A percentile compares a stretch with the other conserved stretches of the same genome.
These are phyloP conservation scores for Pythium aphanidermatum DNA, from an alignment of 352 stramenopile species.

Conservation along the genomic window DNA sequence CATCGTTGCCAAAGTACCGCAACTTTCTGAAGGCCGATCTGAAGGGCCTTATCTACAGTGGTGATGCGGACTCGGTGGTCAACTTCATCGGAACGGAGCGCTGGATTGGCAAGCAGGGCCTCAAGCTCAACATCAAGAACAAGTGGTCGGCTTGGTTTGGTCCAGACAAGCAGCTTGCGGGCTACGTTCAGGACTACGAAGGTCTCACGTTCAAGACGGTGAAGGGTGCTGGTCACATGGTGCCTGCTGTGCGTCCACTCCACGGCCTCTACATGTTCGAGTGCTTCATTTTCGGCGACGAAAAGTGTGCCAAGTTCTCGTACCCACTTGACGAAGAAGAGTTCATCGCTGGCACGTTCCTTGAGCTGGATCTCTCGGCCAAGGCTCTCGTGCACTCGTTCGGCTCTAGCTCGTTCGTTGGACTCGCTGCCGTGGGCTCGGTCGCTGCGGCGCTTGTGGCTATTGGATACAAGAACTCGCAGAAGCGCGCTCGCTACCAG, in stretches of 20 bases:
- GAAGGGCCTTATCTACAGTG: constrained; percentile 66
- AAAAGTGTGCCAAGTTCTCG: constrained; percentile 39
- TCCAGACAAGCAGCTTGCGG: constrained; percentile 75
- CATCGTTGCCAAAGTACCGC: constrained; percentile 57
- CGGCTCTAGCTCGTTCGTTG: constrained; percentile 14
- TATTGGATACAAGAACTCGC: constrained; percentile 34
- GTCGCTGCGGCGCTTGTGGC: constrained; percentile 25
- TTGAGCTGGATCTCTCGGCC: constrained; percentile 3
- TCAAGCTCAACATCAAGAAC: constrained; percentile 56
- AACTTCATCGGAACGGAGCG: constrained; percentile 88
- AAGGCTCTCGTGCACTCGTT: constrained; percentile 6
- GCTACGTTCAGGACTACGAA: constrained; percentile 84
- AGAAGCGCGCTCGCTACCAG: constrained; percentile 41
- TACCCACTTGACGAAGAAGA: constrained; percentile 70
- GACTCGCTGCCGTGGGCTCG: constrained; percentile 21
- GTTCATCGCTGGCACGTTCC: constrained; percentile 30
- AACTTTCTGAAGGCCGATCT: constrained; percentile 50
- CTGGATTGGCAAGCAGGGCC: constrained; percentile 64
- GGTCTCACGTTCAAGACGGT: constrained; percentile 89
- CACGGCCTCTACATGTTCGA: constrained; percentile 77
- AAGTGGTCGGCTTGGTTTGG: constrained; percentile 74
- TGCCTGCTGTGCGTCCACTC: constrained; percentile 67
- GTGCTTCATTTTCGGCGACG: constrained; percentile 71
- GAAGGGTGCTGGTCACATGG: constrained; percentile 90
- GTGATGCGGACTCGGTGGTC: constrained; percentile 72